Evolutionary conservation across 2,329 filamentous ascomycete species (phyloP), one percentile per base, ranked within the genome.

Genomic region (Metarhizium brunneum): DNA sequence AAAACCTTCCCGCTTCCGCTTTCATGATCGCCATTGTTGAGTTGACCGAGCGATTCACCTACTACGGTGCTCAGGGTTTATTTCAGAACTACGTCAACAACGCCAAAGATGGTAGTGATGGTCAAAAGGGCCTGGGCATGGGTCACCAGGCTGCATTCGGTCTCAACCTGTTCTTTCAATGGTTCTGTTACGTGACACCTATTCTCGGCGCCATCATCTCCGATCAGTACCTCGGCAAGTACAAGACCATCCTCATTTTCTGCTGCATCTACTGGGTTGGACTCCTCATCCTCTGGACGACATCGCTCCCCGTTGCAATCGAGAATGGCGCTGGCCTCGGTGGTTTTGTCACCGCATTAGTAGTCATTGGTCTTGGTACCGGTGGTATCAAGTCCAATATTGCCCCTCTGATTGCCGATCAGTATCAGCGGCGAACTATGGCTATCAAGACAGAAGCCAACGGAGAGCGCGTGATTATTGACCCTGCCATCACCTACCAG

Each of bases 341-440:
- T 6, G 76, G 77, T 1, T 77, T 82, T 61, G 75, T 82, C 50
- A 68, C 77, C 1, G 76, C 78, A 57, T 76, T 86, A 55, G 73
- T 87, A 61, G 66, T 87, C 59, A 84, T 87, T 58, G 85, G 84
- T 57, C 66, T 87, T 13, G 85, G 84, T 53, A 86, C 84, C 2
- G 85, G 85, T 62, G 82, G 83, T 57, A 86, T 88, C 73, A 88
- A 88, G 72, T 80, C 82, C 61, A 87, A 87, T 60, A 76, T 79
- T 55, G 73, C 75, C 1, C 80, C 75, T 30, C 68, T 80, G 54
- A 84, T 84, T 62, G 84, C 83, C 53, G 85, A 88, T 60, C 85
- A 88, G 70, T 85, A 87, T 62, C 62, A 82, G 76, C 68, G 81
- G 68, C 66, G 69, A 50, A 61, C 64, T 56, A 82, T 77, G 73